Conservation (phyloP, 2,329 filamentous ascomycete genomes). For the Cytospora chrysosperma region DNA sequence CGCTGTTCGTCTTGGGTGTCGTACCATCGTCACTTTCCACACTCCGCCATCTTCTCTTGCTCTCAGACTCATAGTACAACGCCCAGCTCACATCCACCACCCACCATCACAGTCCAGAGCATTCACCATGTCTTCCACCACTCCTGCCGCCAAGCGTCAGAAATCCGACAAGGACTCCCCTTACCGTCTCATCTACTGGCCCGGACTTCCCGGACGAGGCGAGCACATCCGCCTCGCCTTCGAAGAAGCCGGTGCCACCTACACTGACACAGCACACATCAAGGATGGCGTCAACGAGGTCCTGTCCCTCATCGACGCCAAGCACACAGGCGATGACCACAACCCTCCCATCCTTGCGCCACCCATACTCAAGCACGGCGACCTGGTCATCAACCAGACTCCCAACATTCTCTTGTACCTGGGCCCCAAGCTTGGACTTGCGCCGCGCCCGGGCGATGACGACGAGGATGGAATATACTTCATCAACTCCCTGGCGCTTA, state of each 20-base stretch:
- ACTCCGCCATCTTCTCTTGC: background rate
- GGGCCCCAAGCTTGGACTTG: conserved; percentile 58
- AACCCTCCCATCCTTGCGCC: conserved; percentile 68
- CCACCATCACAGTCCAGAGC: background rate
- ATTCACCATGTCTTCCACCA: conserved; percentile 12
- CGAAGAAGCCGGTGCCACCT: conserved; percentile 64
- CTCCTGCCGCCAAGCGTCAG: conserved; percentile 35
- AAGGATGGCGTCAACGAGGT: conserved; percentile 53
- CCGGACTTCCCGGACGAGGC: conserved; percentile 68
- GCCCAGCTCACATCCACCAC: background rate
- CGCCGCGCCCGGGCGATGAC: conserved; percentile 40
- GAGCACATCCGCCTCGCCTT: conserved; percentile 72
- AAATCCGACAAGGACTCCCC: conserved; percentile 45
- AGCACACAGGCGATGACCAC: conserved; percentile 47
- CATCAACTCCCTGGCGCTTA: conserved; percentile 64
- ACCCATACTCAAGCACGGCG: conserved; percentile 63
- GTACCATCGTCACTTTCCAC: background rate
- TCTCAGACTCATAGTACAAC: background rate
- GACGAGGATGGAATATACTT: conserved; percentile 49
- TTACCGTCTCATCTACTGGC: conserved; percentile 72
- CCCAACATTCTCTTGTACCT: conserved; percentile 73
- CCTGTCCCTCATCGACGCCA: conserved; percentile 43
- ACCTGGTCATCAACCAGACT: conserved; percentile 65
- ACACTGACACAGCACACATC: conserved; percentile 57
- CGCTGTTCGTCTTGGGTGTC: background rate